Evolutionary conservation across 352 stramenopile species (phyloP), one percentile per base, ranked within the genome.

Genomic region (Globisporangium mamillatum): DNA sequence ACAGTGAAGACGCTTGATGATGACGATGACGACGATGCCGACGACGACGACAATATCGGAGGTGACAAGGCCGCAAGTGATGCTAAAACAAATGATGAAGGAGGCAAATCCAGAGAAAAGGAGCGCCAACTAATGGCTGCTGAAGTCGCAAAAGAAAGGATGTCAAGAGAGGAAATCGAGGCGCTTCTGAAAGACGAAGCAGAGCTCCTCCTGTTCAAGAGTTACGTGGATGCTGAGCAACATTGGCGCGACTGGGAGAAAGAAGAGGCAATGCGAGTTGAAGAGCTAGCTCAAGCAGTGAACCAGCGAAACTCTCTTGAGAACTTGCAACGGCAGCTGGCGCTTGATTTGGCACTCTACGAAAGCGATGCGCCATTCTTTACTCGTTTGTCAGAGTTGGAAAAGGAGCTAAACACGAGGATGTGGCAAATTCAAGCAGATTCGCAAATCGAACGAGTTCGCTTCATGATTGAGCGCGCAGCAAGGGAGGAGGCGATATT

Each of bases 401-500:
- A 91, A 63, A 83, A 88, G 36, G 73, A 74, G 4, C 25, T 75
- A 1, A 81, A 89, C 61, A 75, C 77, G 1, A 65, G 71, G 2
- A 65, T 92, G 57, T 92, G 80, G 82, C 67, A 72, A 10, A 61
- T 81, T 1, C 84, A 92, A 72, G 79, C 79, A 12, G 75, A 85
- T 41, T 64, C 78, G 0, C 84, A 92, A 67, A 72, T 90, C 14
- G 79, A 86, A 24, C 70, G 82, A 16, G 79, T 78, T 9, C 74
- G 81, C 0, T 92, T 91, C 24, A 69, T 91, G 27, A 69, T 92
- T 2, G 84, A 92, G 63, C 84, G 84, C 12, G 81, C 84, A 12
- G 71, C 75, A 1, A 69, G 79, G 0, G 82, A 91, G 27, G 84
- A 91, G 57, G 83, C 82, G 9, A 52, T 90, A 0, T 87, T 84